Percentiles rank a stretch among this genome's conserved stretches.
These are phyloP conservation scores for Rhododendron vialii DNA, from an alignment of 148 eudicot genomes.

Conservation along the genomic window DNA sequence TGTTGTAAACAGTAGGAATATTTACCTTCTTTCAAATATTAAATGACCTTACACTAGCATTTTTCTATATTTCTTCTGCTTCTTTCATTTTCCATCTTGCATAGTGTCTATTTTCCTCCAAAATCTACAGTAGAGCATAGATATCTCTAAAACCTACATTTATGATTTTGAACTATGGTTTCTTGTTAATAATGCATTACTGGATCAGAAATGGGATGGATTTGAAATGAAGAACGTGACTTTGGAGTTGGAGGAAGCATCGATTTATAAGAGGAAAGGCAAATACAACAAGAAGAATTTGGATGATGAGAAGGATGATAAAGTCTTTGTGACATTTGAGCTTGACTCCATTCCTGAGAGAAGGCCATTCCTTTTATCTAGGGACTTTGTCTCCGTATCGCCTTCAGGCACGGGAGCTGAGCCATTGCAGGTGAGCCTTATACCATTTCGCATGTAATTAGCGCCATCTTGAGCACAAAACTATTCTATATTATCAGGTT, in stretches of 20 bases:
- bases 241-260: slow-evolving; percentile 23
- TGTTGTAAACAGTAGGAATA: background rate
- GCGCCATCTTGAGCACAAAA: background rate
- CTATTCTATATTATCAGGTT: background rate
- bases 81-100: background rate
- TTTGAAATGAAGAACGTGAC: slow-evolving; percentile 27
- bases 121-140: background rate
- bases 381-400: slow-evolving; percentile 16
- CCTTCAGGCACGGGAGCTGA: slow-evolving; percentile 12
- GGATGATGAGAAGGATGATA: slow-evolving; percentile 14
- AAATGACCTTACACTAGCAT: background rate
- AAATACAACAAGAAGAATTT: background rate
- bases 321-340: slow-evolving; percentile 14
- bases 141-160: background rate
- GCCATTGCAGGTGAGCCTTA: slow-evolving; percentile 10
- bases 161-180: background rate
- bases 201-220: slow-evolving; percentile 24
- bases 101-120: background rate
- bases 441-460: background rate
- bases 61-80: background rate
- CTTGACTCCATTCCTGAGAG: slow-evolving; percentile 14
- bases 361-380: slow-evolving; percentile 23
- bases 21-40: background rate
- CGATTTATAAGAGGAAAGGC: slow-evolving; percentile 12
- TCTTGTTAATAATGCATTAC: background rate